Percentiles rank a stretch among this genome's conserved stretches.
Conservation (phyloP, 257 asterid genomes). For the Ophiorrhiza pumila region DNA sequence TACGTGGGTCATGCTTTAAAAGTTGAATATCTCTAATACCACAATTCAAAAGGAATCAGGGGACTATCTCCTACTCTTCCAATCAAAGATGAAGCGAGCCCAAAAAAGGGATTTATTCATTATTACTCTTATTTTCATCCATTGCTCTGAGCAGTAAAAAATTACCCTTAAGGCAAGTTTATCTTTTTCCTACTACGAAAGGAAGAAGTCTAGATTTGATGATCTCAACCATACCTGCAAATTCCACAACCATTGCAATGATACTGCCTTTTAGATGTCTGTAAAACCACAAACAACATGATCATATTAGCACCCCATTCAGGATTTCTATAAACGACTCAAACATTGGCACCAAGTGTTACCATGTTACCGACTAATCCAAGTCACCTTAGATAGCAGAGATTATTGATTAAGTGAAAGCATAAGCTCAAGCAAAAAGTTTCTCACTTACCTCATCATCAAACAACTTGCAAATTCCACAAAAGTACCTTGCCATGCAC, state of each 20-base stretch:
- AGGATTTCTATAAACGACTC: too few species aligned
- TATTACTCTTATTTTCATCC: neutral
- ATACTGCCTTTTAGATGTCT: conserved; percentile 74
- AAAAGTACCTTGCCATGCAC: conserved; percentile 74
- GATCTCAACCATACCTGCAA: conserved; percentile 59
- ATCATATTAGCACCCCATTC: conserved; percentile 6
- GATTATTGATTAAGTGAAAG: neutral
- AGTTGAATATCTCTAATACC: neutral
- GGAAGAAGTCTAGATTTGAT: neutral
- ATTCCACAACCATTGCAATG: conserved; percentile 88
- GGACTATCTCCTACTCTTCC: neutral
- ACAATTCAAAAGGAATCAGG: neutral
- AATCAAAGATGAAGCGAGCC: neutral
- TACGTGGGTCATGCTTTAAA: too few species aligned
- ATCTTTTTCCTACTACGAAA: neutral
- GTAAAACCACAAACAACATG: conserved; percentile 26
- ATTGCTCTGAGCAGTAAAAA: neutral
- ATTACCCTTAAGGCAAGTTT: neutral
- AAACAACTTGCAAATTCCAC: conserved; percentile 77
- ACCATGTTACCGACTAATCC: neutral
- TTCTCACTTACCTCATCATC: conserved; percentile 76
- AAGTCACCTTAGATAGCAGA: neutral
- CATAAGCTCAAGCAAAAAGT: neutral
- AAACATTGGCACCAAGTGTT: neutral
- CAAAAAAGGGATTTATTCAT: neutral